Conservation (phyloP, 768 basidiomycete genomes). For the Boletus rubroflammeus region DNA sequence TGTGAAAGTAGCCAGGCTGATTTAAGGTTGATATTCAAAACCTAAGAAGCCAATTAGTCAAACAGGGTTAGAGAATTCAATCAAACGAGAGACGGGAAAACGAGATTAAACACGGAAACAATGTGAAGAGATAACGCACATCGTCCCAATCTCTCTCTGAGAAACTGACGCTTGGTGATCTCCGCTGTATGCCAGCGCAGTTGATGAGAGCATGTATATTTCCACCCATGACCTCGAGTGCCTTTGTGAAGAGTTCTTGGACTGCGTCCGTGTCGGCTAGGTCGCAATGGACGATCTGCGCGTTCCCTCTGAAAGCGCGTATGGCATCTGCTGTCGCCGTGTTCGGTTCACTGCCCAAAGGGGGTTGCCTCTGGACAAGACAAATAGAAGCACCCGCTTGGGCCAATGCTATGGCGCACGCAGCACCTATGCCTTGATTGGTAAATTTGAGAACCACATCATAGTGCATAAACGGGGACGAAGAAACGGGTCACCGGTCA, state of each 20-base stretch:
- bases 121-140: slow-evolving; percentile 43
- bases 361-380: slow-evolving; percentile 43
- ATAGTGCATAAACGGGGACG: slow-evolving; percentile 12
- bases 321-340: slow-evolving; percentile 36
- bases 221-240: slow-evolving; percentile 48
- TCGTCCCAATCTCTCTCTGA: slow-evolving; percentile 69
- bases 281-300: slow-evolving; percentile 53
- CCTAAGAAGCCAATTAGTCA: slow-evolving; percentile 40
- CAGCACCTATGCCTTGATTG: slow-evolving; percentile 49
- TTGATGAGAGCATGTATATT: slow-evolving; percentile 64
- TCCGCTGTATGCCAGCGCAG: slow-evolving; percentile 61
- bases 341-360: slow-evolving; percentile 34
- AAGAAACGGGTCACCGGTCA: slow-evolving; percentile 9
- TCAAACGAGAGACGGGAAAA: slow-evolving; percentile 4
- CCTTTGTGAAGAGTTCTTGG: slow-evolving; percentile 44
- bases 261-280: slow-evolving; percentile 49
- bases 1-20: slow-evolving; percentile 81
- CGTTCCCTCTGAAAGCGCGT: slow-evolving; percentile 33
- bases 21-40: slow-evolving; percentile 85
- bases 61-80: slow-evolving; percentile 9
- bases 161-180: slow-evolving; percentile 61
- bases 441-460: slow-evolving; percentile 1
- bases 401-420: slow-evolving; percentile 52
- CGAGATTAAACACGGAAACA: slow-evolving; percentile 6
- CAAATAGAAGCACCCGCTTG: slow-evolving; percentile 52